phyloP scores from a whole-genome alignment of 1,284 basidiomycete species.

The Ceratobasidium papillatum region DNA sequence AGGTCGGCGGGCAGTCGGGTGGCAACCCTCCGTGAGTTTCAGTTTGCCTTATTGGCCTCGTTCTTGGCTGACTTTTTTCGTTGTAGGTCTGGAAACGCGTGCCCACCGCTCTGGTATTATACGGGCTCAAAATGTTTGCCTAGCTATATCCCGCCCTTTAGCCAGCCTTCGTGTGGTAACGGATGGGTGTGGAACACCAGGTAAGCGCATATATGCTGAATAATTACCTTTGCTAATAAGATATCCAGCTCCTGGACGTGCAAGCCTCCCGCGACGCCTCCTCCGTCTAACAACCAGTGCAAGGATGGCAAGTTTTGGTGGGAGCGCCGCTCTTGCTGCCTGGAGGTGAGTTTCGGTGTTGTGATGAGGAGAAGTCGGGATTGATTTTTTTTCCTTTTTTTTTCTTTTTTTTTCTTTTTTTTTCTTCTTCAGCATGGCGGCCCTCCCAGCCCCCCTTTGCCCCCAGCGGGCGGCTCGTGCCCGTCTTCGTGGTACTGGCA shows the following conservation, averaged over 20 bases:
- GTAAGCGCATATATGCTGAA: slow-evolving; percentile 18
- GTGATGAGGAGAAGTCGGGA: too few species aligned
- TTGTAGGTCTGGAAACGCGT: neutral
- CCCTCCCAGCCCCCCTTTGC: neutral
- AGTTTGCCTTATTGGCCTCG: neutral
- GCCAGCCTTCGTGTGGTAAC: slow-evolving; percentile 5
- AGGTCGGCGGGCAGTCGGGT: slow-evolving; percentile 7
- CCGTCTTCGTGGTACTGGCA: neutral
- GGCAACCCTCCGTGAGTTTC: slow-evolving; percentile 23
- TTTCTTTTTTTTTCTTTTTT: too few species aligned
- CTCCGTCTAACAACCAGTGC: slow-evolving; percentile 9
- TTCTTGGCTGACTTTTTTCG: neutral
- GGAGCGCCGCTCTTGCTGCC: slow-evolving; percentile 4
- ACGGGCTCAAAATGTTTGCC: slow-evolving; percentile 15
- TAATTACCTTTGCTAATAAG: neutral
- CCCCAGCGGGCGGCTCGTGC: slow-evolving; percentile 6
- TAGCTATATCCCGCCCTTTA: slow-evolving; percentile 21
- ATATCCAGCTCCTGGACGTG: neutral
- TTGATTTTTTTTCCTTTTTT: too few species aligned
- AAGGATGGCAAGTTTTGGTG: slow-evolving; percentile 16
- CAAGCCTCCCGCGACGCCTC: slow-evolving; percentile 3
- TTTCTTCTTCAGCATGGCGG: slow-evolving; percentile 36
- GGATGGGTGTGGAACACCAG: slow-evolving; percentile 23
- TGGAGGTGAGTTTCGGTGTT: neutral
- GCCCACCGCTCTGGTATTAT: slow-evolving; percentile 19